Evolutionary conservation across 1,284 basidiomycete species (phyloP).

Genomic region (Xerocomus amazonicus): DNA sequence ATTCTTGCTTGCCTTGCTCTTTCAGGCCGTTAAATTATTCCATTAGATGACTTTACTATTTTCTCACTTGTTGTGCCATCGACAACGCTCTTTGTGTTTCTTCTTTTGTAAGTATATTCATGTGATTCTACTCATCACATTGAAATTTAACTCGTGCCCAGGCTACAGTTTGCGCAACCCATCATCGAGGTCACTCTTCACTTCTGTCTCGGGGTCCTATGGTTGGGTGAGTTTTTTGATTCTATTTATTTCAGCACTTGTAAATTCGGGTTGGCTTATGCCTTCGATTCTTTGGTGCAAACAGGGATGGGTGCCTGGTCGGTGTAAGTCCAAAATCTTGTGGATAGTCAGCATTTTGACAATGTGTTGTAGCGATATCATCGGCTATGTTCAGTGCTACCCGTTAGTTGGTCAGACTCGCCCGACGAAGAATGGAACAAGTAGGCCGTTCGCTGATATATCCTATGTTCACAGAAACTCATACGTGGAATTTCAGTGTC

Average conservation of each 20-base stretch:
- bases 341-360: slow-evolving; percentile 1
- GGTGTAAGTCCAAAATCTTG: slow-evolving; percentile 43
- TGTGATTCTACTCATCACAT: background rate
- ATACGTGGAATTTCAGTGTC: slow-evolving; percentile 44
- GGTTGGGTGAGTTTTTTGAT: slow-evolving; percentile 53
- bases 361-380: slow-evolving; percentile 54
- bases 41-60: slow-evolving; percentile 62
- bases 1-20: background rate
- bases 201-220: slow-evolving; percentile 56
- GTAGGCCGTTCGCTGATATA: slow-evolving; percentile 36
- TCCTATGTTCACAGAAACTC: slow-evolving; percentile 1
- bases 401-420: slow-evolving; percentile 42
- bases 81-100: slow-evolving; percentile 55
- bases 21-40: slow-evolving; percentile 1
- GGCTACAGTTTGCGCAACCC: slow-evolving; percentile 67
- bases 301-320: slow-evolving; percentile 73
- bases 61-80: slow-evolving; percentile 63
- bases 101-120: slow-evolving; percentile 44
- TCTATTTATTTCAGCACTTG: background rate
- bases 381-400: slow-evolving; percentile 64
- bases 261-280: background rate
- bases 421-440: slow-evolving; percentile 51
- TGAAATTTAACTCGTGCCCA: slow-evolving; percentile 26
- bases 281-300: background rate
- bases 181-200: slow-evolving; percentile 53